These are phyloP conservation scores for Panaeolus papilionaceus DNA, from an alignment of 768 basidiomycete genomes.

Conservation along the genomic window DNA sequence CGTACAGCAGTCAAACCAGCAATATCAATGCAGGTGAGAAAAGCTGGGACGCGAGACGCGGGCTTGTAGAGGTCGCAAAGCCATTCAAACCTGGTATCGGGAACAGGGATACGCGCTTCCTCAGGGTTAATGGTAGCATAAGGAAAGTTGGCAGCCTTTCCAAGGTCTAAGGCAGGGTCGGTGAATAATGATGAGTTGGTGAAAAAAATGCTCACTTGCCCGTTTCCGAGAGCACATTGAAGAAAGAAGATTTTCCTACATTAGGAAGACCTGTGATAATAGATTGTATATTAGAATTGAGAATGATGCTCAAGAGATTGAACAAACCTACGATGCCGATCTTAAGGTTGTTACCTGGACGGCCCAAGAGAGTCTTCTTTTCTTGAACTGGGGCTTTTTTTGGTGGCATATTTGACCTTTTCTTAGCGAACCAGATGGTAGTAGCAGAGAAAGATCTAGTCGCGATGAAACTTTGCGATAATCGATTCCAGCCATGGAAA, in stretches of 20 bases:
- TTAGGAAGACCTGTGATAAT: slow-evolving; percentile 79
- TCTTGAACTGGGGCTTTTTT: slow-evolving; percentile 81
- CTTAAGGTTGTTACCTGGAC: slow-evolving; percentile 97
- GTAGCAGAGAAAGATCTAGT: slow-evolving; percentile 44
- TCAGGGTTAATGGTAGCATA: slow-evolving; percentile 95
- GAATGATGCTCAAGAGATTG: slow-evolving; percentile 24
- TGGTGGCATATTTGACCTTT: slow-evolving; percentile 77
- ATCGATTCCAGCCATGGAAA: slow-evolving; percentile 27
- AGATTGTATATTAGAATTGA: slow-evolving; percentile 27
- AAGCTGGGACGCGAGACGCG: slow-evolving; percentile 84
- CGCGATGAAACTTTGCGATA: slow-evolving; percentile 28
- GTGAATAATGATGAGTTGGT: slow-evolving; percentile 8
- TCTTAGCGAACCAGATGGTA: slow-evolving; percentile 48
- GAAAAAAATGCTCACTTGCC: slow-evolving; percentile 51
- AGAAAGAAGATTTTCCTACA: slow-evolving; percentile 99
- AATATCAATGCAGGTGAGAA: slow-evolving; percentile 98
- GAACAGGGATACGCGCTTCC: slow-evolving; percentile 95
- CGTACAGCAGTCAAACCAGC: slow-evolving; percentile 93
- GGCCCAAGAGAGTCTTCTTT: slow-evolving; percentile 88
- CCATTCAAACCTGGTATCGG: slow-evolving; percentile 95
- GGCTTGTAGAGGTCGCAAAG: slow-evolving; percentile 92
- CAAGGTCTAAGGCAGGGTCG: slow-evolving; percentile 63
- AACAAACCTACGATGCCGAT: slow-evolving; percentile 96
- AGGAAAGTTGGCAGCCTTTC: slow-evolving; percentile 97
- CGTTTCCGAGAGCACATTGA: slow-evolving; percentile 94